Conservation (phyloP, 2,329 filamentous ascomycete species). For the Zasmidium cellare region DNA sequence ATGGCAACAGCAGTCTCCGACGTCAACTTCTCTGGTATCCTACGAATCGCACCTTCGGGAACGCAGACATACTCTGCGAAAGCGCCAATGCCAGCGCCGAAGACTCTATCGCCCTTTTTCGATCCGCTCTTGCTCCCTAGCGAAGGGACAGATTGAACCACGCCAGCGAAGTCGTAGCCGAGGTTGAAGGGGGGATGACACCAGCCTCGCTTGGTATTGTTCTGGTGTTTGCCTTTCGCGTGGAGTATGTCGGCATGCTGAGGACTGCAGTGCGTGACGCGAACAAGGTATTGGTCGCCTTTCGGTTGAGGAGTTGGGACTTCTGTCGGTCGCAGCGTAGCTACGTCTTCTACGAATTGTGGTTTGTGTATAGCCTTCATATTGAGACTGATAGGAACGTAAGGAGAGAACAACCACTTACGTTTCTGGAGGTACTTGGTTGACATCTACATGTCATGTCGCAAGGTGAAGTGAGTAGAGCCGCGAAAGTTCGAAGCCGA, state of each 20-base stretch:
- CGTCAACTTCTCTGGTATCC: conserved; percentile 48
- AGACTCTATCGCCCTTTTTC: conserved; percentile 53
- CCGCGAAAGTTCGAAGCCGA: not conserved
- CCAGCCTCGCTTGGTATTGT: conserved; percentile 47
- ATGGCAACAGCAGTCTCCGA: conserved; percentile 55
- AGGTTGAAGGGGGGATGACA: conserved; percentile 59
- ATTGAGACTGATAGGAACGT: not conserved
- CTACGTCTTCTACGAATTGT: conserved; percentile 36
- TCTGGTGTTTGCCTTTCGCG: conserved; percentile 60
- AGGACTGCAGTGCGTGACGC: conserved; percentile 56
- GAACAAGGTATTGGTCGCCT: conserved; percentile 44
- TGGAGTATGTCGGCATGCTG: conserved; percentile 65
- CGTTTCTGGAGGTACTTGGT: not conserved
- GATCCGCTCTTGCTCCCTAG: conserved; percentile 30
- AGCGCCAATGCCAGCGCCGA: conserved; percentile 53
- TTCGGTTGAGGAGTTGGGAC: conserved; percentile 36
- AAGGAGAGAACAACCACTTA: not conserved
- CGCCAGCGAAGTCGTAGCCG: conserved; percentile 62
- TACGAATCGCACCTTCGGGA: conserved; percentile 41
- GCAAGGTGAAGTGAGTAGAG: not conserved
- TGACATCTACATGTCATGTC: not conserved
- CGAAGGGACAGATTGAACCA: conserved; percentile 44
- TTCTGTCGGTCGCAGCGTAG: conserved; percentile 28
- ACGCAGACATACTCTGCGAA: conserved; percentile 55
- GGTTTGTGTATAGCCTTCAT: conserved; percentile 47